These are phyloP conservation scores for Botrytis fragariae DNA, from an alignment of 2,329 filamentous ascomycete species.

Conservation along the genomic window DNA sequence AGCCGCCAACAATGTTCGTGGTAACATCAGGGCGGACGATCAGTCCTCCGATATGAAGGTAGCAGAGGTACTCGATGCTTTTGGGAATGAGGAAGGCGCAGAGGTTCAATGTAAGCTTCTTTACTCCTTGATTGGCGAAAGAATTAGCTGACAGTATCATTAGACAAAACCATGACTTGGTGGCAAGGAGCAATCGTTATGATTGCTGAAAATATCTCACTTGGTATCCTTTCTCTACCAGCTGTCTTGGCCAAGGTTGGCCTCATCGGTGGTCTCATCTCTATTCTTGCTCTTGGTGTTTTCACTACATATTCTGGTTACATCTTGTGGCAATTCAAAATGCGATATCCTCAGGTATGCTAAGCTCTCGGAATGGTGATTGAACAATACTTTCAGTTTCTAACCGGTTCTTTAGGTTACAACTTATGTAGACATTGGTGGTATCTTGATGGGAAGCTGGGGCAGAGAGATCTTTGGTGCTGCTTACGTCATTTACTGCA, in stretches of 20 bases:
- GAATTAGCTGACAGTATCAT: not conserved
- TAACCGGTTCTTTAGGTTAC: not conserved
- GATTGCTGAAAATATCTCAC: slow-evolving; percentile 24
- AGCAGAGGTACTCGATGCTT: slow-evolving; percentile 23
- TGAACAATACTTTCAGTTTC: not conserved
- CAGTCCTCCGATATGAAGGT: slow-evolving; percentile 25
- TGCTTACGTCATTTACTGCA: slow-evolving; percentile 52
- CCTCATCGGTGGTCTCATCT: slow-evolving; percentile 41
- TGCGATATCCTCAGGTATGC: slow-evolving; percentile 48
- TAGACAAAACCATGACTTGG: slow-evolving; percentile 22
- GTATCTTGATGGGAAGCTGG: slow-evolving; percentile 47
- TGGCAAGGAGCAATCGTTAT: slow-evolving; percentile 20
- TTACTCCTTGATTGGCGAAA: not conserved
- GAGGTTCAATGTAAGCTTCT: slow-evolving; percentile 24
- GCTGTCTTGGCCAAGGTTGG: slow-evolving; percentile 21
- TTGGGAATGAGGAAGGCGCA: slow-evolving; percentile 26
- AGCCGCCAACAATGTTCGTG: not conserved
- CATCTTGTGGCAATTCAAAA: slow-evolving; percentile 58
- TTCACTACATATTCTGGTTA: slow-evolving; percentile 60
- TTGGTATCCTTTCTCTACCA: slow-evolving; percentile 24
- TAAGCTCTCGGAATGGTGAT: slow-evolving; percentile 17
- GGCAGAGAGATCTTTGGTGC: slow-evolving; percentile 49
- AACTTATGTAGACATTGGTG: slow-evolving; percentile 57
- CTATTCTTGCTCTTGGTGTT: slow-evolving; percentile 52
- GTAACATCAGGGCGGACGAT: slow-evolving; percentile 12